A percentile compares a stretch with the other conserved stretches of the same genome.
phyloP scores from a whole-genome alignment of 352 stramenopile genomes.

The Pythium aquatile region DNA sequence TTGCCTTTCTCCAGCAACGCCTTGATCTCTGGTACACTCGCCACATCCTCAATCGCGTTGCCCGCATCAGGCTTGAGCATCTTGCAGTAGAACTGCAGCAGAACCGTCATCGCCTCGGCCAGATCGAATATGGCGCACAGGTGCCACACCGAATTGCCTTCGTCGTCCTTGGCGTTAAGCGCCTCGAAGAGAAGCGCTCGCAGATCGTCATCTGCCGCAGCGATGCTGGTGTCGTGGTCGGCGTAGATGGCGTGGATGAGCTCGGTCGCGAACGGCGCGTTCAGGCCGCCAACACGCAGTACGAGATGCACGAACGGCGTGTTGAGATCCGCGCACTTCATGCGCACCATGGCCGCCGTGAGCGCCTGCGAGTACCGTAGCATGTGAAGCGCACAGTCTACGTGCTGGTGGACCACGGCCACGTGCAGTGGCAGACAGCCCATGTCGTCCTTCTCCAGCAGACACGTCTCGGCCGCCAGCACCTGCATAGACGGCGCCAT shows the following conservation, averaged over 20 bases:
- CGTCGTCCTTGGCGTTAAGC: constrained; percentile 56
- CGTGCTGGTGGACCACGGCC: constrained; percentile 57
- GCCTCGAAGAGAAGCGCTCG: constrained; percentile 51
- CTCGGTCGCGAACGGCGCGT: constrained; percentile 42
- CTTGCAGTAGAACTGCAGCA: constrained; percentile 46
- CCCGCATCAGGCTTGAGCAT: constrained; percentile 23
- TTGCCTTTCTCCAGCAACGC: constrained; percentile 55
- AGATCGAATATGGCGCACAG: constrained; percentile 73
- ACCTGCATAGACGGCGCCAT: constrained; percentile 30
- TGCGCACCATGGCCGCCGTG: constrained; percentile 58
- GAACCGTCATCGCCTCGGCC: constrained; percentile 36
- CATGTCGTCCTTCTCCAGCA: constrained; percentile 84
- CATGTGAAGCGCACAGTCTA: constrained; percentile 42
- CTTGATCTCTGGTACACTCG: constrained; percentile 29
- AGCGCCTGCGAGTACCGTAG: constrained; percentile 67
- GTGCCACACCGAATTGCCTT: constrained; percentile 79
- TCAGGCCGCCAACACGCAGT: constrained; percentile 62
- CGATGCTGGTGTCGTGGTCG: neutral
- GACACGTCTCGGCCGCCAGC: constrained; percentile 47
- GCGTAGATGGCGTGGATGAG: constrained; percentile 43
- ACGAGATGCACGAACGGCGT: constrained; percentile 72
- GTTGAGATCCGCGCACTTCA: constrained; percentile 59
- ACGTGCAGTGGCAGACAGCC: constrained; percentile 81
- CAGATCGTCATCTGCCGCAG: constrained; percentile 32
- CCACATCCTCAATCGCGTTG: constrained; percentile 5